Conservation (phyloP, 2,329 filamentous ascomycete genomes). For the Aspergillus pseudoglaucus region DNA sequence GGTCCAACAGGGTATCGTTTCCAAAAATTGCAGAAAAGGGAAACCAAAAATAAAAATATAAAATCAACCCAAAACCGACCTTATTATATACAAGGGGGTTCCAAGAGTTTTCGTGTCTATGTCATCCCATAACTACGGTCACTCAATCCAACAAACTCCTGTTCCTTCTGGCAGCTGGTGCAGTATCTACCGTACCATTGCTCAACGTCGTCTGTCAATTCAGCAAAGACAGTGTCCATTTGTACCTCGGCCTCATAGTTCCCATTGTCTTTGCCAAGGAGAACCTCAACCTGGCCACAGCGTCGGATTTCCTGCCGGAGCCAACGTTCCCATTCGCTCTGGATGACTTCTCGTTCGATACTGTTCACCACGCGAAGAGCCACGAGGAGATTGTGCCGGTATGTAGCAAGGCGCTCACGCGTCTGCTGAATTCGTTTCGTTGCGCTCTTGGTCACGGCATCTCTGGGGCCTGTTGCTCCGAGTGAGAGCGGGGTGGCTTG, state of each 20-base stretch:
- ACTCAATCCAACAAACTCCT: constrained; percentile 21
- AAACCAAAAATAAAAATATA: constrained; percentile 6
- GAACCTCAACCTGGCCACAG: constrained; percentile 58
- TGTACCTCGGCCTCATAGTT: constrained; percentile 17
- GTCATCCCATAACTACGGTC: constrained; percentile 15
- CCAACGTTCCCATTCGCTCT: constrained; percentile 92
- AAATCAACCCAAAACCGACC: not conserved
- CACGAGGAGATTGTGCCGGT: constrained; percentile 85
- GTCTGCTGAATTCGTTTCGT: constrained; percentile 64
- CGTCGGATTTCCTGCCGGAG: constrained; percentile 68
- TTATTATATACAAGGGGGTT: not conserved
- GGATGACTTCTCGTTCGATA: constrained; percentile 78
- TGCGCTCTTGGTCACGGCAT: constrained; percentile 26
- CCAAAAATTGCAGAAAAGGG: constrained; percentile 1
- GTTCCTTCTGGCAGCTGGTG: constrained; percentile 50
- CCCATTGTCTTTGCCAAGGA: constrained; percentile 31
- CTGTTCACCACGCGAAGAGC: constrained; percentile 84
- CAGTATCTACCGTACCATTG: constrained; percentile 58
- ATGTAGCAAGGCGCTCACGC: constrained; percentile 73
- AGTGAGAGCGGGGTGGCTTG: constrained; percentile 25
- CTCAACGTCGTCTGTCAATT: constrained; percentile 41
- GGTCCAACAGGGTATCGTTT: not conserved
- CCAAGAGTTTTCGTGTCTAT: constrained; percentile 1
- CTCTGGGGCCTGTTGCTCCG: constrained; percentile 19
- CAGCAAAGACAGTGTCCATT: constrained; percentile 23